These are phyloP conservation scores for Plectosphaerella cucumerina DNA, from an alignment of 2,329 filamentous ascomycete genomes.

Conservation along the genomic window DNA sequence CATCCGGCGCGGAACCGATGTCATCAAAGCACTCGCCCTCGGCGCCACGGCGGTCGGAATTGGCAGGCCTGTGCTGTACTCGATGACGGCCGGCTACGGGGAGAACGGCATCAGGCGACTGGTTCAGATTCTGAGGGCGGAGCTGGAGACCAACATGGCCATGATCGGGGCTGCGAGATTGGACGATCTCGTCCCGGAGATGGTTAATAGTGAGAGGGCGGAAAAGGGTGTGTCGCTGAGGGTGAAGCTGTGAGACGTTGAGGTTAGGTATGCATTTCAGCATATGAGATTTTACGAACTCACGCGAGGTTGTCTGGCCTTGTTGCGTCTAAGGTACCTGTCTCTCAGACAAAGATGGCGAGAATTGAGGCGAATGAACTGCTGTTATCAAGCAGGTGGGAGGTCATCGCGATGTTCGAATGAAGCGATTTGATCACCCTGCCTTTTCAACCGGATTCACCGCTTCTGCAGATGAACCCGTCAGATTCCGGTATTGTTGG, in stretches of 20 bases:
- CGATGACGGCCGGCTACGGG: conserved; percentile 34
- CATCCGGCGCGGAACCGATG: conserved; percentile 59
- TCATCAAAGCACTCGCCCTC: conserved; percentile 66
- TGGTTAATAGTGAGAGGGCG: conserved; percentile 14
- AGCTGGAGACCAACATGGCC: conserved; percentile 44
- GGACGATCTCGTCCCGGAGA: conserved; percentile 48
- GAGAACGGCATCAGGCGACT: conserved; percentile 45
- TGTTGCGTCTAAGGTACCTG: too few species aligned
- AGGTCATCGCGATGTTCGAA: too few species aligned
- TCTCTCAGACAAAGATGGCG: too few species aligned
- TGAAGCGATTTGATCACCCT: too few species aligned
- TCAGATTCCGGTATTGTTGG: too few species aligned
- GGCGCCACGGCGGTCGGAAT: conserved; percentile 63
- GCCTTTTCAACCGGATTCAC: too few species aligned
- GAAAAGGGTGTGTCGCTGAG: conserved; percentile 12
- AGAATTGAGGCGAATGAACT: too few species aligned
- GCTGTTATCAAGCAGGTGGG: too few species aligned
- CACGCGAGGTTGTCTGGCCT: too few species aligned
- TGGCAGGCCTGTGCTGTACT: conserved; percentile 62
- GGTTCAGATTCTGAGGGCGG: conserved; percentile 41
- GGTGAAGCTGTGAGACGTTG: conserved; percentile 8
- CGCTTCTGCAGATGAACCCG: too few species aligned
- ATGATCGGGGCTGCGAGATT: conserved; percentile 64
- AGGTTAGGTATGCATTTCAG: too few species aligned
- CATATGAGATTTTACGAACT: too few species aligned